Percentiles rank a stretch among this genome's conserved stretches.
Evolutionary conservation across 2,329 filamentous ascomycete genomes (phyloP).

Genomic region (Fusarium sublunatum): DNA sequence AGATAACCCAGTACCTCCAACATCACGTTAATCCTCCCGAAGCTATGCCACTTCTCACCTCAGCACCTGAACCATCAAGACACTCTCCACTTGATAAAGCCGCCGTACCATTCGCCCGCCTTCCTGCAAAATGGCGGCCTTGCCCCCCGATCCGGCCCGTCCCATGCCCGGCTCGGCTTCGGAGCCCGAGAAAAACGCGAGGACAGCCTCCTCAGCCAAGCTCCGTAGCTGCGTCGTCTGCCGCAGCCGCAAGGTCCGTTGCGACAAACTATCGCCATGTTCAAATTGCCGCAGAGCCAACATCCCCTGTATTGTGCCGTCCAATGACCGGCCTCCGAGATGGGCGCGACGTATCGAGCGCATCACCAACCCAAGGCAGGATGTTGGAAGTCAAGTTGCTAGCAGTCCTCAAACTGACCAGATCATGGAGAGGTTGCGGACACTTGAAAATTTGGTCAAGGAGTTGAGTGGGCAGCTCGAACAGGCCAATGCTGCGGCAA

Average conservation of each 20-base stretch:
- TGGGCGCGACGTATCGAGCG: slow-evolving; percentile 65
- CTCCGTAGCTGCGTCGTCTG: slow-evolving; percentile 63
- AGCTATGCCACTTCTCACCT: background rate
- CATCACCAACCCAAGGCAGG: slow-evolving; percentile 43
- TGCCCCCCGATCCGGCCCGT: background rate
- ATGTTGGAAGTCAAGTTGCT: slow-evolving; percentile 12
- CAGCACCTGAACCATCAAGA: background rate
- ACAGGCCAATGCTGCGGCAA: slow-evolving; percentile 51
- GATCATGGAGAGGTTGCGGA: slow-evolving; percentile 62
- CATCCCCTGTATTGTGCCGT: slow-evolving; percentile 64
- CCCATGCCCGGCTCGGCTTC: slow-evolving; percentile 36
- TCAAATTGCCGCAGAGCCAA: slow-evolving; percentile 66
- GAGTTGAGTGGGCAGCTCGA: slow-evolving; percentile 60
- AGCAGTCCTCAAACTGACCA: slow-evolving; percentile 48
- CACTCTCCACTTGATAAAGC: background rate
- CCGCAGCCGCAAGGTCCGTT: slow-evolving; percentile 66
- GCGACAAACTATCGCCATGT: slow-evolving; percentile 67
- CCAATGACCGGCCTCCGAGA: slow-evolving; percentile 61
- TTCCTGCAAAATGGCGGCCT: slow-evolving; percentile 11
- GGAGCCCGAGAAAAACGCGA: slow-evolving; percentile 43
- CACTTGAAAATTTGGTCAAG: slow-evolving; percentile 63
- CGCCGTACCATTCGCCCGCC: background rate
- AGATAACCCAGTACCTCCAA: too few species aligned
- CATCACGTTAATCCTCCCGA: too few species aligned
- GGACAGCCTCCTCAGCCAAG: slow-evolving; percentile 38